phyloP scores from a whole-genome alignment of 192 early-diverging fungal genomes.

The Backusella liffmaniae region DNA sequence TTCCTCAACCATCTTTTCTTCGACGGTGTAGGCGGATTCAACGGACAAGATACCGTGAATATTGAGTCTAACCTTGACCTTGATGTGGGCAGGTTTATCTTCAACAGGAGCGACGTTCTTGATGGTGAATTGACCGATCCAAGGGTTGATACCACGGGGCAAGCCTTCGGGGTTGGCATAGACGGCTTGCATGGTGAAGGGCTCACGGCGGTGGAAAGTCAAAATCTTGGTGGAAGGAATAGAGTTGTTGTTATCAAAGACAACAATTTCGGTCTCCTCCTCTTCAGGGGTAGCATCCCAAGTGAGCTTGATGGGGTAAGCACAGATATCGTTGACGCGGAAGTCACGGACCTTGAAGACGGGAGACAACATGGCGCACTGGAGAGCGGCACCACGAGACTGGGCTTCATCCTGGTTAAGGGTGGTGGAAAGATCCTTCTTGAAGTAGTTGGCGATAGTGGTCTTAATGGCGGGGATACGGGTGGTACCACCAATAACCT shows the following conservation, averaged over 20 bases:
- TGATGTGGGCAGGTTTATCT: slow-evolving; percentile 77
- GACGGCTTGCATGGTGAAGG: slow-evolving; percentile 79
- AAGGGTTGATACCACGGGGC: slow-evolving; percentile 74
- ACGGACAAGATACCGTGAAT: slow-evolving; percentile 78
- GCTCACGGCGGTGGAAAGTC: slow-evolving; percentile 85
- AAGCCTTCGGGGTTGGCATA: slow-evolving; percentile 70
- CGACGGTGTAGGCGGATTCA: slow-evolving; percentile 84
- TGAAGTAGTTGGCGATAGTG: slow-evolving; percentile 84
- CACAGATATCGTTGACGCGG: slow-evolving; percentile 84
- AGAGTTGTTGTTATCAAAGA: slow-evolving; percentile 82
- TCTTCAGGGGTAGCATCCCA: slow-evolving; percentile 84
- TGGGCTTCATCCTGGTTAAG: slow-evolving; percentile 98
- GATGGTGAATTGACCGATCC: slow-evolving; percentile 85
- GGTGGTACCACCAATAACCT: slow-evolving; percentile 91
- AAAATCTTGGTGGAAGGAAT: slow-evolving; percentile 91
- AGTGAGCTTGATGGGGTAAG: slow-evolving; percentile 85
- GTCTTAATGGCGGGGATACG: slow-evolving; percentile 95
- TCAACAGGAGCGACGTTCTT: slow-evolving; percentile 74
- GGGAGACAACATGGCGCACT: slow-evolving; percentile 96
- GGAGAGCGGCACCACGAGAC: slow-evolving; percentile 92
- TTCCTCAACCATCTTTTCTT: slow-evolving; percentile 85
- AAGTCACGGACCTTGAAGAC: slow-evolving; percentile 99
- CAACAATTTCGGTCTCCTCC: slow-evolving; percentile 78
- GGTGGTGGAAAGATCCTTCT: slow-evolving; percentile 84
- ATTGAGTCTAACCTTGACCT: slow-evolving; percentile 90